phyloP scores from a whole-genome alignment of 257 asterid species.

The Avicennia marina region DNA sequence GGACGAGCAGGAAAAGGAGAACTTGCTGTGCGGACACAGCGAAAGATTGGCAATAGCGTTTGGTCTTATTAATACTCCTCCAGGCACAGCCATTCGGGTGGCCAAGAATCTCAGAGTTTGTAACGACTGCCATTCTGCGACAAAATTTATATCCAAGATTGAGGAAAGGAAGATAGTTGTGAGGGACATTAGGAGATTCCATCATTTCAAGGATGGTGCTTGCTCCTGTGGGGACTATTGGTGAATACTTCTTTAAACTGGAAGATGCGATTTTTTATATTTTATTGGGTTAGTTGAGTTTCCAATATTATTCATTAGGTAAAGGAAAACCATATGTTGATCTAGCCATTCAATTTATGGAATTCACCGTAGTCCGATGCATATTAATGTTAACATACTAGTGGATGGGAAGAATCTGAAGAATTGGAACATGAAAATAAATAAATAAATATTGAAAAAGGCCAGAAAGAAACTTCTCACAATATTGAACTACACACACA shows the following conservation, averaged over 20 bases:
- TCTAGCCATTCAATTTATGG: too few species aligned
- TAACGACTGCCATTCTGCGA: constrained; percentile 82
- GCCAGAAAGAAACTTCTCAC: too few species aligned
- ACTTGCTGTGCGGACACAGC: constrained; percentile 72
- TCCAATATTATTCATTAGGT: too few species aligned
- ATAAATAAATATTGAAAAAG: too few species aligned
- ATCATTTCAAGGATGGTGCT: constrained; percentile 73
- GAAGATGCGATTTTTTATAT: too few species aligned
- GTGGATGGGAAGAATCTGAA: too few species aligned
- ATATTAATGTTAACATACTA: too few species aligned
- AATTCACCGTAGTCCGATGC: too few species aligned
- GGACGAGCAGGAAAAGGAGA: constrained; percentile 73
- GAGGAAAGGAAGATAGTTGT: constrained; percentile 68
- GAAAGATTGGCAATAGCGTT: constrained; percentile 85
- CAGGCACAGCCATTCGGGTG: constrained; percentile 60
- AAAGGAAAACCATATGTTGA: too few species aligned
- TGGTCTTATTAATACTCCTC: constrained; percentile 70
- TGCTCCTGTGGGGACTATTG: constrained; percentile 94
- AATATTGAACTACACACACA: too few species aligned
- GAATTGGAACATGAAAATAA: too few species aligned
- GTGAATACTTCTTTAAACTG: constrained; percentile 51
- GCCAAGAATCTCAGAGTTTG: constrained; percentile 87
- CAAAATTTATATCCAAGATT: constrained; percentile 64
- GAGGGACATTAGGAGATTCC: constrained; percentile 85
- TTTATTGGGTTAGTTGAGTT: too few species aligned